phyloP scores from a whole-genome alignment of 2,329 filamentous ascomycete species.

The Fusarium sp. region DNA sequence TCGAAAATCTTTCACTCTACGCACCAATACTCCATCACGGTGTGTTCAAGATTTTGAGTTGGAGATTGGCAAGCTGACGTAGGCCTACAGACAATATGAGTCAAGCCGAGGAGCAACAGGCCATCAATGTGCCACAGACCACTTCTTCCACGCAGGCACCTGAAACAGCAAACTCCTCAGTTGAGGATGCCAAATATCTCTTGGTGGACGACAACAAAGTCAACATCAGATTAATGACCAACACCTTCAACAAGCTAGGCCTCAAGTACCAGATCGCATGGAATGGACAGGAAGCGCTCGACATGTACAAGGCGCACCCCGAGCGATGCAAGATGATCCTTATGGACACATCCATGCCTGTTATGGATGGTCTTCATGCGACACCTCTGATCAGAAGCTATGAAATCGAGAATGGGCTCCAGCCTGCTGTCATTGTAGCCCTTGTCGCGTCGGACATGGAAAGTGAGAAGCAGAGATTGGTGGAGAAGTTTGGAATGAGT shows the following conservation, averaged over 20 bases:
- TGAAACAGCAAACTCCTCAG: fast-evolving
- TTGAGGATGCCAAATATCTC: conserved; percentile 1
- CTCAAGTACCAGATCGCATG: conserved; percentile 1
- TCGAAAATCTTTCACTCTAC: background rate
- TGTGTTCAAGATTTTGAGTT: background rate
- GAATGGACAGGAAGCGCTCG: conserved; percentile 20
- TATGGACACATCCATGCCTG: conserved; percentile 17
- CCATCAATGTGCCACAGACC: background rate
- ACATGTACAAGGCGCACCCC: conserved; percentile 2
- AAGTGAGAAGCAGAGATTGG: background rate
- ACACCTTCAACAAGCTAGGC: background rate
- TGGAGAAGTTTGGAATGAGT: conserved; percentile 5
- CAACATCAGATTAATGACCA: background rate
- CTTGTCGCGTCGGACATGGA: background rate
- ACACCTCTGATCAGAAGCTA: conserved; percentile 3
- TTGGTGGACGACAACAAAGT: conserved; percentile 20
- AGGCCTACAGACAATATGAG: background rate
- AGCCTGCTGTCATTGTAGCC: conserved; percentile 9
- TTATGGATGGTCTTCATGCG: conserved; percentile 16
- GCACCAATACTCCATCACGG: background rate
- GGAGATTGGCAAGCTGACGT: no score
- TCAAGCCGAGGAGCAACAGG: background rate
- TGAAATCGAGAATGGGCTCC: background rate
- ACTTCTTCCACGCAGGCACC: fast-evolving
- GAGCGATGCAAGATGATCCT: conserved; percentile 11